Conservation (phyloP, 2,329 filamentous ascomycete genomes). For the Alternaria sp. region DNA sequence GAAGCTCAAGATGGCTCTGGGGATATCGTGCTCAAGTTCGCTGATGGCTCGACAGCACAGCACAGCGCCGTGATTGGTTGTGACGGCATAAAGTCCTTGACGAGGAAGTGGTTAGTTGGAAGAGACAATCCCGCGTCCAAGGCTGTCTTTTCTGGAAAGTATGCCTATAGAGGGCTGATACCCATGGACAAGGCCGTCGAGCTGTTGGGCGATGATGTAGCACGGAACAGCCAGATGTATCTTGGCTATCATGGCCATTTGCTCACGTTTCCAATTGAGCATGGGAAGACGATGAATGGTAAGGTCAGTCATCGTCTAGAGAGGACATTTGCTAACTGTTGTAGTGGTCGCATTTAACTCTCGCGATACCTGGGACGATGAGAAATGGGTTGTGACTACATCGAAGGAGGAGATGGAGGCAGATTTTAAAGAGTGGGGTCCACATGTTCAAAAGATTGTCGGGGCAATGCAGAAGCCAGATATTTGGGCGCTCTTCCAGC, state of each 20-base stretch:
- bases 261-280: slow-evolving; percentile 70
- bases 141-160: slow-evolving; percentile 66
- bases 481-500: slow-evolving; percentile 67
- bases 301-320: neutral
- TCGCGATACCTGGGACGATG: slow-evolving; percentile 43
- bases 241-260: slow-evolving; percentile 67
- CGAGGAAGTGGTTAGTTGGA: slow-evolving; percentile 64
- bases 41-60: slow-evolving; percentile 57
- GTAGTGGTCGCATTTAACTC: slow-evolving; percentile 49
- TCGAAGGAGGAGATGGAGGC: slow-evolving; percentile 46
- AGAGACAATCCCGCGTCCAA: slow-evolving; percentile 52
- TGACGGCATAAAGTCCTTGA: slow-evolving; percentile 70
- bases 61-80: slow-evolving; percentile 67
- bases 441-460: slow-evolving; percentile 42
- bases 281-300: slow-evolving; percentile 66
- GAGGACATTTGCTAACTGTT: slow-evolving; percentile 12
- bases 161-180: slow-evolving; percentile 70
- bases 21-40: slow-evolving; percentile 53
- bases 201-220: slow-evolving; percentile 61
- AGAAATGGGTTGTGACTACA: slow-evolving; percentile 46
- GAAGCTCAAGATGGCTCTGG: slow-evolving; percentile 43
- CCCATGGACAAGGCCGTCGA: slow-evolving; percentile 65
- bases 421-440: slow-evolving; percentile 43
- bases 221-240: slow-evolving; percentile 65
- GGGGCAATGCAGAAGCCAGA: slow-evolving; percentile 60